Base-by-base conservation (phyloP, 345 rosid species). In the Hibiscus syriacus region DNA sequence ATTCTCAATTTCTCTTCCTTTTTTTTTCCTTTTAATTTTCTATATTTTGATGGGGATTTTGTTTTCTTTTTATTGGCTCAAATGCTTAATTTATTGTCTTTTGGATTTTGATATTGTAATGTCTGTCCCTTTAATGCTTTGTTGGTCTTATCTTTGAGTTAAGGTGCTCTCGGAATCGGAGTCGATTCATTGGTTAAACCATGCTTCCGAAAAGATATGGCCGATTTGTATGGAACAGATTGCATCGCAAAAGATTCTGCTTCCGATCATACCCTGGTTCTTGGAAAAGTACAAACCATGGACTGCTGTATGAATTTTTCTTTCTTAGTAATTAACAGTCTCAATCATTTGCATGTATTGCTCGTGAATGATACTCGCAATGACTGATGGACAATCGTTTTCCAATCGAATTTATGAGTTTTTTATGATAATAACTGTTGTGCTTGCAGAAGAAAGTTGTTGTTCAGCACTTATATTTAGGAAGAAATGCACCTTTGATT, bases 191-290 rank as follows among this genome's bases (percentile, higher is more conserved):
- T 94, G 99, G 99, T 70, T 94, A 83, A 94, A 94, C 74, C 80
- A 94, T 71, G 88, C 93, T 3, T 71, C 85, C 3, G 95, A 89
- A 77, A 87, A 86, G 84, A 82, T 91, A 60, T 94, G 99, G 99
- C 98, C 98, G 1, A 74, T 94, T 45, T 91, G 96, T 72, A 79
- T 94, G 88, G 99, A 94, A 75, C 88, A 82, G 66, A 89, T 94
- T 67, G 83, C 84, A 20, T 91, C 99, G 1, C 95, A 94, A 81
- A 89, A 83, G 82, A 80, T 94, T 77, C 81, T 94, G 73, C 90
- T 89, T 66, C 98, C 99, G 12, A 86, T 94, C 50, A 85, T 86
- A 63, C 99, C 96, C 64, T 94, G 98, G 99, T 94, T 94, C 86
- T 73, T 94, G 76, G 88, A 89, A 26, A 94, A 91, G 85, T 94